A percentile compares a stretch with the other conserved stretches of the same genome.
These are phyloP conservation scores for Talaromyces sp. DNA, from an alignment of 2,329 filamentous ascomycete genomes.

Conservation along the genomic window DNA sequence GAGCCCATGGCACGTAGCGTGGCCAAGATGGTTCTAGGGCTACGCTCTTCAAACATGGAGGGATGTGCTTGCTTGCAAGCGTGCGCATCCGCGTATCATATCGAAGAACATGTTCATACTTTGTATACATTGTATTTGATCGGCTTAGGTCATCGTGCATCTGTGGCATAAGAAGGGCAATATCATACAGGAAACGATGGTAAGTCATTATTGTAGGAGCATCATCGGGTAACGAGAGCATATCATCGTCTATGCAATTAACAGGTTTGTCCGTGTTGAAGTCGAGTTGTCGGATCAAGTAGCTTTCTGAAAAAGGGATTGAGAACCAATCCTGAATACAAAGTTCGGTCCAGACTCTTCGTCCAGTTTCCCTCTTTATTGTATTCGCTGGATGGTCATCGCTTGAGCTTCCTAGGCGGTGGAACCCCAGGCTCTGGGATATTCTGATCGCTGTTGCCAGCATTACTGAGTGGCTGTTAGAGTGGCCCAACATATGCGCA, in stretches of 20 bases:
- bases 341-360: conserved; percentile 37
- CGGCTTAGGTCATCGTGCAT: conserved; percentile 35
- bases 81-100: conserved; percentile 37
- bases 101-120: conserved; percentile 37
- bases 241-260: conserved; percentile 26
- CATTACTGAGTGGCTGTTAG: conserved; percentile 44
- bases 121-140: conserved; percentile 32
- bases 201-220: conserved; percentile 32
- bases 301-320: conserved; percentile 36
- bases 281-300: conserved; percentile 32
- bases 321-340: conserved; percentile 42
- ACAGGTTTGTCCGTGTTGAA: conserved; percentile 30
- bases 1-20: conserved; percentile 33
- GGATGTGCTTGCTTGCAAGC: conserved; percentile 28
- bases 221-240: conserved; percentile 23
- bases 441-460: conserved; percentile 44
- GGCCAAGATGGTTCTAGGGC: conserved; percentile 36
- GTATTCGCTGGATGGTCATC: conserved; percentile 19
- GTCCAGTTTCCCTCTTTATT: conserved; percentile 30
- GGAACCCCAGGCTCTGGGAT: conserved; percentile 45
- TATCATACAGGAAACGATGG: conserved; percentile 33
- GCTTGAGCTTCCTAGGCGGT: conserved; percentile 29
- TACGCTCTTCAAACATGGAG: conserved; percentile 29
- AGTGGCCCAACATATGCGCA: conserved; percentile 47
- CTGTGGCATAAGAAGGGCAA: conserved; percentile 33